Conservation (phyloP, 2,329 filamentous ascomycete species). For the Ophidiomyces ophidiicola region DNA sequence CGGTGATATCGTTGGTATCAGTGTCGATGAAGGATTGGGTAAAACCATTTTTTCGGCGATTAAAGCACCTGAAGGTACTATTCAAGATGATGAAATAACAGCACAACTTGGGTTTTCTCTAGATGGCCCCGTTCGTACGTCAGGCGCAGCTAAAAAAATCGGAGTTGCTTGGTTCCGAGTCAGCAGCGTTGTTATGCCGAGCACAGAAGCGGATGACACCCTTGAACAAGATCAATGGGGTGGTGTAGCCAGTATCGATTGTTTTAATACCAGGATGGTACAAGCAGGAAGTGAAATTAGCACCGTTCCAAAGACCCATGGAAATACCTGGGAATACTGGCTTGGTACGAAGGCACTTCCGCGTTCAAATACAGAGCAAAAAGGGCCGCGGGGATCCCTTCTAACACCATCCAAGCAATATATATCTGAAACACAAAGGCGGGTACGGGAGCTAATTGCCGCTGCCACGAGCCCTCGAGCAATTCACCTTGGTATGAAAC, state of each 20-base stretch:
- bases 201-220: slow-evolving; percentile 34
- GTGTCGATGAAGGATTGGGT: slow-evolving; percentile 75
- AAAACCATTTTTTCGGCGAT: slow-evolving; percentile 63
- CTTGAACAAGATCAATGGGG: slow-evolving; percentile 63
- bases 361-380: slow-evolving; percentile 26
- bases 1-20: slow-evolving; percentile 78
- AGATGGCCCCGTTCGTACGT: background rate
- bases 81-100: slow-evolving; percentile 55
- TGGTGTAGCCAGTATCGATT: slow-evolving; percentile 73
- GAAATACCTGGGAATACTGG: slow-evolving; percentile 81
- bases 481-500: slow-evolving; percentile 74
- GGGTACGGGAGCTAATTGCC: slow-evolving; percentile 71
- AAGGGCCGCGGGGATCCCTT: slow-evolving; percentile 27
- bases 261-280: slow-evolving; percentile 73
- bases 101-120: slow-evolving; percentile 13
- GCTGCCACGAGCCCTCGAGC: slow-evolving; percentile 81
- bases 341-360: slow-evolving; percentile 61
- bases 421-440: slow-evolving; percentile 48
- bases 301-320: slow-evolving; percentile 61
- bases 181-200: slow-evolving; percentile 52
- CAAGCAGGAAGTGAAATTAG: slow-evolving; percentile 80
- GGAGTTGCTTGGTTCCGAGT: slow-evolving; percentile 86
- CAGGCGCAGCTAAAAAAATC: slow-evolving; percentile 36
- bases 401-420: slow-evolving; percentile 33
- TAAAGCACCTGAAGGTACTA: slow-evolving; percentile 42